Evolutionary conservation across 345 rosid genomes (phyloP), one percentile per base, ranked within the genome.

Genomic region (Geranium rotundifolium): DNA sequence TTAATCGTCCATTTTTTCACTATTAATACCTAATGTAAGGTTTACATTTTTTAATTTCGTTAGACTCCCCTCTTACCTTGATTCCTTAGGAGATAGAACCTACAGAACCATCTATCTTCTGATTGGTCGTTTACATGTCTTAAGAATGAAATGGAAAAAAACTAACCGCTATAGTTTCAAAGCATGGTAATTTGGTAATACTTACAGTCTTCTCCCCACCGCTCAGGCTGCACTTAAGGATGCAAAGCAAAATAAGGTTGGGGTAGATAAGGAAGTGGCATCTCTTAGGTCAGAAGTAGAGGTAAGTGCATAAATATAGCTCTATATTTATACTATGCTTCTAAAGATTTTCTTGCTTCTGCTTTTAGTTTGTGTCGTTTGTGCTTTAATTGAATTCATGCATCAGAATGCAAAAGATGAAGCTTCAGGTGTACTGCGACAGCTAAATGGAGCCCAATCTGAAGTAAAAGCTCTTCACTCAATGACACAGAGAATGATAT

Each of bases 401-500:
- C 64, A 57, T 72, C 80, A 93, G 99, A 84, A 67, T 74, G 72
- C 80, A 50, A 88, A 84, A 79, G 89, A 79, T 56, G 91, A 82
- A 70, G 72, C 86, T 41, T 77, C 82, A 66, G 65, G 73, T 67
- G 70, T 84, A 62, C 65, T 71, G 23, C 81, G 69, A 67, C 89
- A 85, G 71, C 79, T 90, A 66, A 77, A 57, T 64, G 97, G 85
- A 71, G 96, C 97, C 50, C 95, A 88, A 71, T 67, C 84, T 63
- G 99, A 93, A 73, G 89, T 85, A 50, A 90, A 82, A 58, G 82
- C 84, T 63, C 86, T 93, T 69, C 81, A 81, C 29, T 82, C 82
- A 9, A 85, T 90, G 97, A 90, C 99, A 23, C 95, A 88, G n/a
- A 82, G 99, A 79, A 90, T 93, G 99, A 77, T 90, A 71, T 78